A percentile compares a stretch with the other conserved stretches of the same genome.
Conservation (phyloP, 2,329 filamentous ascomycete genomes). For the Colletotrichum tamarilloi region DNA sequence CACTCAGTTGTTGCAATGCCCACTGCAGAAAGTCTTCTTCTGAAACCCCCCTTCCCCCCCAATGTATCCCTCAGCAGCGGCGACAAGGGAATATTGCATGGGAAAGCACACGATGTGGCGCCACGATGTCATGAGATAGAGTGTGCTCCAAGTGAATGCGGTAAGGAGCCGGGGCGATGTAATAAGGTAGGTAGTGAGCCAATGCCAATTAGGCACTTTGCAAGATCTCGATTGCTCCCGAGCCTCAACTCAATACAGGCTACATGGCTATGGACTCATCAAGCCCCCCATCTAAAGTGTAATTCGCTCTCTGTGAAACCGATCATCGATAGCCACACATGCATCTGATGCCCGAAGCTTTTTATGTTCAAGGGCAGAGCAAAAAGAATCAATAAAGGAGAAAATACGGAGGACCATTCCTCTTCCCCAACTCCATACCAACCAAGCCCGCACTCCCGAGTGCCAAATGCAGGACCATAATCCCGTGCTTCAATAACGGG, state of each 20-base stretch:
- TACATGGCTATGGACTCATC: slow-evolving; percentile 23
- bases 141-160: neutral
- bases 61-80: no score
- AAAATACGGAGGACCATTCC: slow-evolving; percentile 23
- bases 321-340: slow-evolving; percentile 15
- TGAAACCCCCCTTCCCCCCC: neutral
- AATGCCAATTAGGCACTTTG: slow-evolving; percentile 5
- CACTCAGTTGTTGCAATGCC: neutral
- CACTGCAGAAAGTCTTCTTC: neutral
- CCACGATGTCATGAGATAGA: neutral
- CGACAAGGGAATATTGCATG: neutral
- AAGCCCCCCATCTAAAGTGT: slow-evolving; percentile 21
- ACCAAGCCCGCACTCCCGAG: slow-evolving; percentile 30
- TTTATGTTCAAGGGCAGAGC: slow-evolving; percentile 10
- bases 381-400: slow-evolving; percentile 29
- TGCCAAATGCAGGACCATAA: slow-evolving; percentile 35
- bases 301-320: neutral
- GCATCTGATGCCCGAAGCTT: slow-evolving; percentile 6
- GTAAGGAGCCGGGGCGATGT: neutral
- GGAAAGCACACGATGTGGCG: neutral
- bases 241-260: neutral
- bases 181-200: neutral
- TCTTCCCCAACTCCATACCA: slow-evolving; percentile 36
- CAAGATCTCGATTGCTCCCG: neutral
- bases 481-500: slow-evolving; percentile 32